Percentiles rank a stretch among this genome's conserved stretches.
These are phyloP conservation scores for Ammopiptanthus mongolicus DNA, from an alignment of 306 rosid species.

Conservation along the genomic window DNA sequence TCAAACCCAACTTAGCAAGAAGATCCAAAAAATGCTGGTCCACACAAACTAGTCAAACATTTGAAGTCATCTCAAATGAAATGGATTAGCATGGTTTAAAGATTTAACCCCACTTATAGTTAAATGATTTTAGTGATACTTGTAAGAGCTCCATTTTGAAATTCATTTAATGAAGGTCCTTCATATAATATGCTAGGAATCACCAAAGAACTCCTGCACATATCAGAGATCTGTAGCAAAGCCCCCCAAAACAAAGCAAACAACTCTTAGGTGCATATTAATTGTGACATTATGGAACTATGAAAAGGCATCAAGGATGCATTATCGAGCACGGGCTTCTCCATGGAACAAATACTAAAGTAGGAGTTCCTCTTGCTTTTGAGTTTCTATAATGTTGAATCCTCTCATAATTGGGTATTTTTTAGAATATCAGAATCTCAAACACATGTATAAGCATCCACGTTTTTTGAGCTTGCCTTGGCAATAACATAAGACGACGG, in stretches of 20 bases:
- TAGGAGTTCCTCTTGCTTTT: constrained; percentile 49
- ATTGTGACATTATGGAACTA: constrained; percentile 51
- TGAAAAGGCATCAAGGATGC: constrained; percentile 41
- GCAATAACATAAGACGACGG: constrained; percentile 78
- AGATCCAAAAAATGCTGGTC: constrained; percentile 34
- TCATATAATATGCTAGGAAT: constrained; percentile 37
- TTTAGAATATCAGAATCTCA: constrained; percentile 60
- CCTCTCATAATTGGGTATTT: constrained; percentile 40
- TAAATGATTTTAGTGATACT: constrained; percentile 43
- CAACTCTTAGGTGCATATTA: constrained; percentile 55
- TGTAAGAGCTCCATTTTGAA: constrained; percentile 43
- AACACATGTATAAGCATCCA: constrained; percentile 72
- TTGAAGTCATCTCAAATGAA: constrained; percentile 39
- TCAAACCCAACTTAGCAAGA: constrained; percentile 43
- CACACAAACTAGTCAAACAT: constrained; percentile 39
- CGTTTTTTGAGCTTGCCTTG: constrained; percentile 92
- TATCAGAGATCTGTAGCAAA: constrained; percentile 47
- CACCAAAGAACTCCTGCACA: constrained; percentile 41
- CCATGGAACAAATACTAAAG: constrained; percentile 52
- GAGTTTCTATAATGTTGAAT: constrained; percentile 43
- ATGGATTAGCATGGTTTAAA: constrained; percentile 32
- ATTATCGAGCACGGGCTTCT: constrained; percentile 63
- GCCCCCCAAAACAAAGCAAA: constrained; percentile 72
- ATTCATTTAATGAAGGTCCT: constrained; percentile 41
- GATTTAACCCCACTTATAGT: constrained; percentile 44